A percentile compares a stretch with the other conserved stretches of the same genome.
Evolutionary conservation across 2,329 filamentous ascomycete genomes (phyloP).

Genomic region (Nemania diffusa): DNA sequence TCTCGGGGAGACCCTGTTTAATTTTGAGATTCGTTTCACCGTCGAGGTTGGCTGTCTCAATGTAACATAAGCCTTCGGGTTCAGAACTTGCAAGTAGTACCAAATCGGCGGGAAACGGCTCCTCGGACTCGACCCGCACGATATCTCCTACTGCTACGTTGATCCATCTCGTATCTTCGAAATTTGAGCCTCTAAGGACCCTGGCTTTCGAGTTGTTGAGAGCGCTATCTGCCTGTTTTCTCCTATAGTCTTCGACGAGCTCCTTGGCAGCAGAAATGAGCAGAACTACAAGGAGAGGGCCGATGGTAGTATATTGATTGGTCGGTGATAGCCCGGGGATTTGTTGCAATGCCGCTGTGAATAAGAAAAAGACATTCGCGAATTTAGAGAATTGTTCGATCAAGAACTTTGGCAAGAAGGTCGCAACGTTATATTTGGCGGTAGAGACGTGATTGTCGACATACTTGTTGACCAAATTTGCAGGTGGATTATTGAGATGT

Average conservation of each 20-base stretch:
- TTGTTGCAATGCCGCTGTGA: conserved; percentile 93
- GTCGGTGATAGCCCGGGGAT: conserved; percentile 95
- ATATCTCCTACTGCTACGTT: conserved; percentile 94
- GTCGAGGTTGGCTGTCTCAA: conserved; percentile 97
- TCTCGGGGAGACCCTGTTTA: conserved; percentile 96
- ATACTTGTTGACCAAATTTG: conserved; percentile 89
- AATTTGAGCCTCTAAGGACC: conserved; percentile 83
- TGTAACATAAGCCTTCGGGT: conserved; percentile 97
- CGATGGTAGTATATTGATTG: conserved; percentile 95
- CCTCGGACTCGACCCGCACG: conserved; percentile 90
- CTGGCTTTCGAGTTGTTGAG: conserved; percentile 89
- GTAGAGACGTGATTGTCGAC: conserved; percentile 97
- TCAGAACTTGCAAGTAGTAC: conserved; percentile 94
- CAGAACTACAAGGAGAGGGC: conserved; percentile 88
- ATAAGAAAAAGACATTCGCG: conserved; percentile 99
- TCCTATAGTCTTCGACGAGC: conserved; percentile 89
- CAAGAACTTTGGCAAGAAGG: conserved; percentile 95
- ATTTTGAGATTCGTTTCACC: conserved; percentile 99
- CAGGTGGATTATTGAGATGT: conserved; percentile 94
- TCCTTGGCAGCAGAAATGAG: conserved; percentile 97
- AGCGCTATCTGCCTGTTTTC: conserved; percentile 85
- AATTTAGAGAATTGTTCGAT: conserved; percentile 99
- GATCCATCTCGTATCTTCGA: conserved; percentile 91
- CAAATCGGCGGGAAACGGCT: conserved; percentile 93
- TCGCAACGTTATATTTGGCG: conserved; percentile 93